phyloP scores from a whole-genome alignment of 2,329 filamentous ascomycete species.

The Talaromyces sp. region DNA sequence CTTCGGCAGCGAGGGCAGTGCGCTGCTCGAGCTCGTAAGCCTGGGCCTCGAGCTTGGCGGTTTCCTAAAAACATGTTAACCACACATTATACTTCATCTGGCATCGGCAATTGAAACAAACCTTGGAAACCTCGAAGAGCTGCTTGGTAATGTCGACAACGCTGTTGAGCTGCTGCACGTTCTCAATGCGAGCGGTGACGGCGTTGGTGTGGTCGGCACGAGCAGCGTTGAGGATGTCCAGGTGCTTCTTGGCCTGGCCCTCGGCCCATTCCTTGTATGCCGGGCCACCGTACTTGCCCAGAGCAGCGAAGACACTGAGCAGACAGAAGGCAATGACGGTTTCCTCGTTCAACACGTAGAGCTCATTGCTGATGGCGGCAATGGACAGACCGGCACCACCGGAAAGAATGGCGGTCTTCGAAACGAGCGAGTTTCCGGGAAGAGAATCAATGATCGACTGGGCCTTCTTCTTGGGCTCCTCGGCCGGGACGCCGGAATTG shows the following conservation, averaged over 20 bases:
- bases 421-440: conserved; percentile 85
- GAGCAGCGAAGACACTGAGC: conserved; percentile 83
- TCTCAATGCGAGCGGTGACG: conserved; percentile 90
- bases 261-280: conserved; percentile 91
- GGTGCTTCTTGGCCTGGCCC: conserved; percentile 84
- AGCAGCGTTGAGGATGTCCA: conserved; percentile 89
- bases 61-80: conserved; percentile 64
- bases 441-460: conserved; percentile 91
- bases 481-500: conserved; percentile 71
- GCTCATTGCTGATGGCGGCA: conserved; percentile 98
- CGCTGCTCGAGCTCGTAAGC: conserved; percentile 96
- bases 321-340: conserved; percentile 90
- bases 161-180: conserved; percentile 87
- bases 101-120: conserved; percentile 32
- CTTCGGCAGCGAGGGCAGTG: conserved; percentile 86
- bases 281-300: conserved; percentile 91
- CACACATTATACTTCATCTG: too few species aligned
- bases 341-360: conserved; percentile 99
- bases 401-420: conserved; percentile 96
- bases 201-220: conserved; percentile 92
- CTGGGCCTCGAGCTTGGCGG: conserved; percentile 89
- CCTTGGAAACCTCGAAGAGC: conserved; percentile 97
- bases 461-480: conserved; percentile 95
- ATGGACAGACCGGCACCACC: conserved; percentile 84
- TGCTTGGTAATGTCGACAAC: conserved; percentile 97